Evolutionary conservation across 495 filamentous ascomycete species (phyloP), one percentile per base, ranked within the genome.

Genomic region (Hyaloscypha hepaticicola): DNA sequence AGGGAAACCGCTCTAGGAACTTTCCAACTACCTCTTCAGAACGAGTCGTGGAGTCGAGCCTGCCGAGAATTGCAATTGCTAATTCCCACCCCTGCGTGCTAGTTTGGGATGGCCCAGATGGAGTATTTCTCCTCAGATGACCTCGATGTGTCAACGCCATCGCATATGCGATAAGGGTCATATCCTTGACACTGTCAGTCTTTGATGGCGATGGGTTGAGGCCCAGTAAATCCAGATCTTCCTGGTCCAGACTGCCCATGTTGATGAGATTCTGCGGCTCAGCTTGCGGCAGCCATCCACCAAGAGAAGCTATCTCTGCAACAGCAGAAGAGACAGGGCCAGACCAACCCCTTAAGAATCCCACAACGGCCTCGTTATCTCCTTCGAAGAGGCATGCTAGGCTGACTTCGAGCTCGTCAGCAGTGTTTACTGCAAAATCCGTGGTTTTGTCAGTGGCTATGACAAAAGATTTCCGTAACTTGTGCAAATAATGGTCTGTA

Each of bases 71-170:
- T 51, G 90, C 84, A 60, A 96, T 83, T 0, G 91, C 88, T 63
- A 96, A 75, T 74, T 97, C 89, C 93, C 93, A 97, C 12, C 93
- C 93, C 60, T 90, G 87, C 16, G 83, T 77, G 50, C 69, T 60
- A 11, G 76, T 72, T 58, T 77, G 75, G 59, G 68, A 64, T 70
- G 72, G 34, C 34, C 72, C 74, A 55, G 67, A 66, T 14, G 68
- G 57, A 11, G 72, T 56, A 1, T 70, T 68, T 14, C 60, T 60
- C 52, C 45, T 60, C 24, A 83, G 58, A 5, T 77, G 66, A 21
- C 78, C 78, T 55, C 77, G 75, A 45, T 80, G 73, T 27, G 75
- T 76, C 60, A 85, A 67, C n/a, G 81, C 77, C 57, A 82, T 81
- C 1, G 92, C 89, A 76, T 96, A 96, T 45, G 82, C 78, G n/a